Base-by-base conservation (phyloP, 768 basidiomycete genomes). In the Dioszegia crocea region DNA sequence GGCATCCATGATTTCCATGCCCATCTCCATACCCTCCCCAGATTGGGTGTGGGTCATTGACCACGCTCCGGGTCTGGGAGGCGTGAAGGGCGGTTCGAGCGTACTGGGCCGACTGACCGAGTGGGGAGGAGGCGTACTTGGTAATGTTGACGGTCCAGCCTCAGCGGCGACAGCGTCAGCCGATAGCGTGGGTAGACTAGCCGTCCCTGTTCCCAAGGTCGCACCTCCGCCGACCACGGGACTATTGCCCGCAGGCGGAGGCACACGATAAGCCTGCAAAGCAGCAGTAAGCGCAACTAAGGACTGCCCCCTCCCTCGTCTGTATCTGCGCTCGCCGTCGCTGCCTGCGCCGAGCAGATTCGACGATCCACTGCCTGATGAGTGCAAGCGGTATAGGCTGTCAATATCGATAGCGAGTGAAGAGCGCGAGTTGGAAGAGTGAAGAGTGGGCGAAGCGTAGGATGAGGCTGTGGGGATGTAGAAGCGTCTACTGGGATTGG, bases 1-100 rank as follows among this genome's bases (percentile, higher is more conserved):
- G 11, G 67, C 65, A 39, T 68, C 65, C 63, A 72, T 70, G 17
- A 56, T 56, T 33, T 56, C 55, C 19, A n/a, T 19, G 8, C n/a
- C 27, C 16, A 47, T 14, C 29, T 8, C 39, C 11, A 36, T 16
- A 2, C n/a, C 55, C 17, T 21, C 12, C 2, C 24, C 53, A 8
- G 26, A 24, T 29, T 21, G 6, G 6, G 11, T 30, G n/a, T 26
- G 31, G 9, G 19, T 19, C 31, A 51, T 51, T 3, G 49, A 21
- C 45, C 45, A 38, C 33, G 33, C 14, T 6, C 33, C 33, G 14
- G 33, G 33, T 6, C 8, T 14, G 27, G 29, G 40, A 1, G 40
- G 39, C 53, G 40, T 26, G 53, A 43, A 43, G 6, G 53, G 24
- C 24, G 23, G 8, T 10, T 41, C 53, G 27, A 41, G 21, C 9